phyloP scores from a whole-genome alignment of 1,139 yeast genomes.

The Saccharomyces hybrid region DNA sequence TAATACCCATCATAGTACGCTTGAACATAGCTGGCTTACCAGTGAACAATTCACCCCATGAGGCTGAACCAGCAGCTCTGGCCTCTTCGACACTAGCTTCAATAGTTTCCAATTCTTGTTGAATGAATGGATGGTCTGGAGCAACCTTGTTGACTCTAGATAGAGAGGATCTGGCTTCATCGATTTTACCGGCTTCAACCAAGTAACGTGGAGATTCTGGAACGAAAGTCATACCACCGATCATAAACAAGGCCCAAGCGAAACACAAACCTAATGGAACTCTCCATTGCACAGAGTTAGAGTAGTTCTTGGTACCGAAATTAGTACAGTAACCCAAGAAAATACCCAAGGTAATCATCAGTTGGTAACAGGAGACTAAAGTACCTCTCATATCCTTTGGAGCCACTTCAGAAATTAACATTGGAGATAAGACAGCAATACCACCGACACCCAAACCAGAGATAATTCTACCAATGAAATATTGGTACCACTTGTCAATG shows the following conservation, averaged over 20 bases:
- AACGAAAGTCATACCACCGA: slow-evolving; percentile 52
- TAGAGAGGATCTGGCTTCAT: slow-evolving; percentile 47
- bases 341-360: slow-evolving; percentile 56
- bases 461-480: slow-evolving; percentile 52
- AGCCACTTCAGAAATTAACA: slow-evolving; percentile 57
- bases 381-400: slow-evolving; percentile 66
- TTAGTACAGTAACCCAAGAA: slow-evolving; percentile 56
- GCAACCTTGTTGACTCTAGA: slow-evolving; percentile 40
- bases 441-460: slow-evolving; percentile 61
- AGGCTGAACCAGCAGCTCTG: slow-evolving; percentile 32
- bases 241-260: slow-evolving; percentile 37
- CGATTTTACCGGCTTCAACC: slow-evolving; percentile 45
- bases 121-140: slow-evolving; percentile 39
- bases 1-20: slow-evolving; percentile 56
- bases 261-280: slow-evolving; percentile 49
- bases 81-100: slow-evolving; percentile 52
- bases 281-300: slow-evolving; percentile 52
- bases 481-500: slow-evolving; percentile 43
- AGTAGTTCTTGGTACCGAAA: slow-evolving; percentile 46
- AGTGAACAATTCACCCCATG: slow-evolving; percentile 36
- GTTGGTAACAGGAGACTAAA: slow-evolving; percentile 53
- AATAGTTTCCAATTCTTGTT: slow-evolving; percentile 51
- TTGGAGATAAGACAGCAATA: slow-evolving; percentile 53
- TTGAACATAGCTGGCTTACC: slow-evolving; percentile 39
- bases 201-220: slow-evolving; percentile 77